Percentiles rank a stretch among this genome's conserved stretches.
Evolutionary conservation across 176 grass and related monocot genomes (phyloP).

Genomic region (Chrysopogon serrulatus): DNA sequence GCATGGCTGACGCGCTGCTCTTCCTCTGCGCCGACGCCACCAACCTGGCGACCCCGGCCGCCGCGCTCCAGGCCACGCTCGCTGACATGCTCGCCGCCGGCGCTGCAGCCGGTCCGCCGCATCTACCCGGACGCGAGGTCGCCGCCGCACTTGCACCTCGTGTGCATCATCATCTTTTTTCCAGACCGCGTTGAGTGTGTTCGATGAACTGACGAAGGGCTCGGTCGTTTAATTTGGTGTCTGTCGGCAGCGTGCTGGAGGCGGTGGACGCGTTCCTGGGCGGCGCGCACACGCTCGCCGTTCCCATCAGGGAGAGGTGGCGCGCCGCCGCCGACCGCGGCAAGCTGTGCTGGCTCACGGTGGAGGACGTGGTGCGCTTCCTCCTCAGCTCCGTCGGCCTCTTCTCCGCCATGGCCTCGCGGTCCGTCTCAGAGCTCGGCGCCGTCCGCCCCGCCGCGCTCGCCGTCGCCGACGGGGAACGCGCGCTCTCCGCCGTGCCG

Average conservation of each 20-base stretch:
- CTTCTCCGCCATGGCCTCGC: slow-evolving; percentile 41
- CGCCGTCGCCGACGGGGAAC: slow-evolving; percentile 16
- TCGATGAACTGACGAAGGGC: background rate
- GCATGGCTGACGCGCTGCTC: slow-evolving; percentile 58
- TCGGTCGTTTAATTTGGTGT: background rate
- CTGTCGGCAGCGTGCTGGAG: slow-evolving; percentile 41
- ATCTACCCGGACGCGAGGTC: slow-evolving; percentile 60
- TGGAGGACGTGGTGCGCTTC: slow-evolving; percentile 79
- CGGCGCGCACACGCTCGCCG: slow-evolving; percentile 52
- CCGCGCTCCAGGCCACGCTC: slow-evolving; percentile 47
- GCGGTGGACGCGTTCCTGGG: slow-evolving; percentile 61
- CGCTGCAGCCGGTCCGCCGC: slow-evolving; percentile 15
- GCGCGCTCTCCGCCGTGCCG: slow-evolving; percentile 32
- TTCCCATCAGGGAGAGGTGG: slow-evolving; percentile 39
- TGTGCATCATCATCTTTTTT: background rate
- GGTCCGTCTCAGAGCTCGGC: slow-evolving; percentile 55
- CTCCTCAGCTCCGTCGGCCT: slow-evolving; percentile 59
- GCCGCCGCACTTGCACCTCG: background rate
- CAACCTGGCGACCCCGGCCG: slow-evolving; percentile 31
- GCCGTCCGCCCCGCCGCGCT: slow-evolving; percentile 30
- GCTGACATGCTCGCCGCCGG: slow-evolving; percentile 31
- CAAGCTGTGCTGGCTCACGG: slow-evolving; percentile 69
- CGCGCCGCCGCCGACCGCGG: background rate
- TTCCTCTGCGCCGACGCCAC: slow-evolving; percentile 53
- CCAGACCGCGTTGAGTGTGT: background rate